Evolutionary conservation across 2,329 filamentous ascomycete species (phyloP).

Genomic region (Keithomyces neogunnii): DNA sequence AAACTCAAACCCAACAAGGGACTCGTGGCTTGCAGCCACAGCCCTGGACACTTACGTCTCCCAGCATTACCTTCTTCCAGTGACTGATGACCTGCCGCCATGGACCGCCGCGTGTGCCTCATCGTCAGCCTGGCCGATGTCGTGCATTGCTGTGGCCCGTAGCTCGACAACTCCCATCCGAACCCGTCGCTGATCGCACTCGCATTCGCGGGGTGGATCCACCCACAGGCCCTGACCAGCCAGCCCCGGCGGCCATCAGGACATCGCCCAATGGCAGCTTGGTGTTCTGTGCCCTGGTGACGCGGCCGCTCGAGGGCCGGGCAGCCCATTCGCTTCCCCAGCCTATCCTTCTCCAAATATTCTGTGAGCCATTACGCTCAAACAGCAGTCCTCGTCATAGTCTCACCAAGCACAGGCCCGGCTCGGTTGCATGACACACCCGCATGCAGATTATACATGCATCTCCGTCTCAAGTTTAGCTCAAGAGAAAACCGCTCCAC

Average conservation of each 20-base stretch:
- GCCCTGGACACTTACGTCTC: neutral
- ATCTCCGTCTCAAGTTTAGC: too few relatives aligned
- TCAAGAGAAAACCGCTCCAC: too few relatives aligned
- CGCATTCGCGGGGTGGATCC: neutral
- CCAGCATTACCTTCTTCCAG: neutral
- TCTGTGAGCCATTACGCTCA: neutral
- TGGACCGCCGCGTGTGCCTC: neutral
- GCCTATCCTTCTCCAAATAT: neutral
- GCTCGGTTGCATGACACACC: too few relatives aligned
- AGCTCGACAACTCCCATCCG: too few relatives aligned
- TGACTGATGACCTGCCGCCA: neutral
- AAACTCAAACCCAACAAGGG: neutral
- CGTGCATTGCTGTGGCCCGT: neutral
- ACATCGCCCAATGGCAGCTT: conserved; percentile 1
- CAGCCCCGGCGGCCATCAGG: conserved; percentile 5
- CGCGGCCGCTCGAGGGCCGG: conserved; percentile 7
- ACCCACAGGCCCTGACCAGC: neutral
- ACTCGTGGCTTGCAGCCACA: conserved; percentile 5
- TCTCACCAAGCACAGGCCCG: too few relatives aligned
- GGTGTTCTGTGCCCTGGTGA: conserved; percentile 8
- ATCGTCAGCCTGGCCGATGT: conserved; percentile 2
- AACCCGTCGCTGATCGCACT: neutral
- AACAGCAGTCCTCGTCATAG: too few relatives aligned
- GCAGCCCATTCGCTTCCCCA: neutral
- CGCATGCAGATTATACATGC: too few relatives aligned